These are phyloP conservation scores for Luffa aegyptiaca DNA, from an alignment of 306 rosid genomes.

Conservation along the genomic window DNA sequence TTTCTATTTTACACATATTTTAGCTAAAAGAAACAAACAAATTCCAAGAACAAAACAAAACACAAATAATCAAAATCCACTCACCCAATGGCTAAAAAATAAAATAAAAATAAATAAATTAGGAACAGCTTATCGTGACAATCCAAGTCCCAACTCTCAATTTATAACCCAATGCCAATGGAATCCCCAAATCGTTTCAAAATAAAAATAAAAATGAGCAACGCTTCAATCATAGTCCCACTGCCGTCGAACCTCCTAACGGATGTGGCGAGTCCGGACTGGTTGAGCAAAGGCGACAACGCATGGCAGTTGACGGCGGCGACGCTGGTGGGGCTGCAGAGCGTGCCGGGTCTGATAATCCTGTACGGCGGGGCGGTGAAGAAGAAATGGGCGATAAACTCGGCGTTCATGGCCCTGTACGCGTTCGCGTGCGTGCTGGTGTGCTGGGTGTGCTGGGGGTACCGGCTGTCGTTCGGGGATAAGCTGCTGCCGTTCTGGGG, in stretches of 20 bases:
- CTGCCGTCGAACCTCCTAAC: conserved; percentile 9
- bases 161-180: not conserved
- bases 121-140: conserved; percentile 2
- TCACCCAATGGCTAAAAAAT: not conserved
- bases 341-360: conserved; percentile 32
- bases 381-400: conserved; percentile 43
- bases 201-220: not conserved
- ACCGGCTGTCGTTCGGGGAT: conserved; percentile 27
- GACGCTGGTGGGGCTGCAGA: conserved; percentile 30
- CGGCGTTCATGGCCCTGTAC: conserved; percentile 38
- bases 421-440: conserved; percentile 33
- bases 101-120: not conserved
- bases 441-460: conserved; percentile 39
- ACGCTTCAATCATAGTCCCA: not conserved
- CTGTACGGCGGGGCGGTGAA: conserved; percentile 36
- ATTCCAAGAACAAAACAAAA: not conserved
- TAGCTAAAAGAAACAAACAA: not conserved
- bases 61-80: not conserved
- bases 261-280: conserved; percentile 16
- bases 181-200: not conserved
- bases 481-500: conserved; percentile 23
- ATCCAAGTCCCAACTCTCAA: not conserved
- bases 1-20: too few relatives aligned
- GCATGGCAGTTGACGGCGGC: conserved; percentile 43
- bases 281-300: conserved; percentile 43